These are phyloP conservation scores for Candida sithepensis DNA, from an alignment of 805 yeast species.

Conservation along the genomic window DNA sequence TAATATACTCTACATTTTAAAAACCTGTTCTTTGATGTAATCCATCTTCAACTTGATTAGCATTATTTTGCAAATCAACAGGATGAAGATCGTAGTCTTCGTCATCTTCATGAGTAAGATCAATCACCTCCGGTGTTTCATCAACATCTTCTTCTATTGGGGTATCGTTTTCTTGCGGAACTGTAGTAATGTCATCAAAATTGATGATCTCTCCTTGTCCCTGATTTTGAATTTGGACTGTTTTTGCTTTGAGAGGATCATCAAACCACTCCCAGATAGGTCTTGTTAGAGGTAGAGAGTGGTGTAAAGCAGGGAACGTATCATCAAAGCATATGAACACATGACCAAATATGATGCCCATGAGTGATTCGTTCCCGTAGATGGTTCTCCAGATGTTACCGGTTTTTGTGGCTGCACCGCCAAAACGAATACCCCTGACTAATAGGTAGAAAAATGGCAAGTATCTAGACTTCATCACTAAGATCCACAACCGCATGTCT, in stretches of 20 bases:
- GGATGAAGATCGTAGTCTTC: background rate
- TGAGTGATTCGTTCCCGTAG: slow-evolving; percentile 8
- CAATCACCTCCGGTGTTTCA: background rate
- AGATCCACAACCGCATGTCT: slow-evolving; percentile 37
- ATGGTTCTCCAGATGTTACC: slow-evolving; percentile 10
- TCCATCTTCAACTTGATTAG: background rate
- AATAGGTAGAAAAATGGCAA: slow-evolving; percentile 37
- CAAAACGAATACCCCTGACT: background rate
- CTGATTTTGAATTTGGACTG: background rate
- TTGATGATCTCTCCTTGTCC: background rate
- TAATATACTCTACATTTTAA: too few relatives aligned
- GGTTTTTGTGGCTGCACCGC: slow-evolving; percentile 10
- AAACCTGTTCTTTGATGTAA: background rate
- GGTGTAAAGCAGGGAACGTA: background rate
- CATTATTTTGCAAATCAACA: background rate
- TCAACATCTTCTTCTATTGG: background rate
- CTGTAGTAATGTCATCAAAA: background rate
- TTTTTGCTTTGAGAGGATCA: background rate
- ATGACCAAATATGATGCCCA: background rate
- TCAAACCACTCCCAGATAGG: slow-evolving; percentile 3
- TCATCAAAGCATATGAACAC: background rate
- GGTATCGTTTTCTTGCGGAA: too few relatives aligned
- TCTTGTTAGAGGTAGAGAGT: background rate
- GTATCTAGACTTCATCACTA: slow-evolving; percentile 40
- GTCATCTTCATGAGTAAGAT: background rate